phyloP scores from a whole-genome alignment of 2,329 filamentous ascomycete genomes.

The Aaosphaeria arxii region DNA sequence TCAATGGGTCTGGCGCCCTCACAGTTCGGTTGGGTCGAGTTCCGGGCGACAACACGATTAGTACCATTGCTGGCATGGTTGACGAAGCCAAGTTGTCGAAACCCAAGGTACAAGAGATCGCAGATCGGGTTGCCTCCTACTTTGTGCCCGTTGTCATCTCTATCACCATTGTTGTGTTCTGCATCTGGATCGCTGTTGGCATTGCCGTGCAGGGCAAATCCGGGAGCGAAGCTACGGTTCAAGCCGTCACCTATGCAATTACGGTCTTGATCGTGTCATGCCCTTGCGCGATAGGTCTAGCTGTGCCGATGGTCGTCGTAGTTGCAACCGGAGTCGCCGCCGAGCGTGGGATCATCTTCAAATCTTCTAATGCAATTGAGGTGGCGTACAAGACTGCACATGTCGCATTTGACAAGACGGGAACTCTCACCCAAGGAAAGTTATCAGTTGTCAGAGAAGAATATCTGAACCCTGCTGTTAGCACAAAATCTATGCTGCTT shows the following conservation, averaged over 20 bases:
- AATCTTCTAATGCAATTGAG: slow-evolving; percentile 62
- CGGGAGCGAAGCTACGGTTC: slow-evolving; percentile 50
- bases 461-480: slow-evolving; percentile 10
- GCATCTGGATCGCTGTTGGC: slow-evolving; percentile 64
- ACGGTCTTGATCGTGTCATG: slow-evolving; percentile 75
- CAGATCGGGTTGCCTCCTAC: slow-evolving; percentile 64
- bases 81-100: slow-evolving; percentile 68
- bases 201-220: slow-evolving; percentile 33
- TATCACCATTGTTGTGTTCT: slow-evolving; percentile 58
- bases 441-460: slow-evolving; percentile 36
- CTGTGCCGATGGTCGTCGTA: slow-evolving; percentile 77
- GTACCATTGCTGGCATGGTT: slow-evolving; percentile 66
- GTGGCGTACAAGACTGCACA: slow-evolving; percentile 59
- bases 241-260: slow-evolving; percentile 70
- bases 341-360: slow-evolving; percentile 65
- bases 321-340: slow-evolving; percentile 67
- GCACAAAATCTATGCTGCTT: slow-evolving; percentile 20
- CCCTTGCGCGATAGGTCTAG: slow-evolving; percentile 72
- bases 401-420: slow-evolving; percentile 78
- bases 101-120: slow-evolving; percentile 65
- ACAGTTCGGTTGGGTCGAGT: slow-evolving; percentile 57
- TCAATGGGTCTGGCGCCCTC: slow-evolving; percentile 55
- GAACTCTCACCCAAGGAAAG: slow-evolving; percentile 65
- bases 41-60: slow-evolving; percentile 70
- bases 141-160: slow-evolving; percentile 66